Percentiles rank a stretch among this genome's conserved stretches.
Evolutionary conservation across 1,284 basidiomycete species (phyloP).

Genomic region (Ceratorhiza oryzae-sativae): DNA sequence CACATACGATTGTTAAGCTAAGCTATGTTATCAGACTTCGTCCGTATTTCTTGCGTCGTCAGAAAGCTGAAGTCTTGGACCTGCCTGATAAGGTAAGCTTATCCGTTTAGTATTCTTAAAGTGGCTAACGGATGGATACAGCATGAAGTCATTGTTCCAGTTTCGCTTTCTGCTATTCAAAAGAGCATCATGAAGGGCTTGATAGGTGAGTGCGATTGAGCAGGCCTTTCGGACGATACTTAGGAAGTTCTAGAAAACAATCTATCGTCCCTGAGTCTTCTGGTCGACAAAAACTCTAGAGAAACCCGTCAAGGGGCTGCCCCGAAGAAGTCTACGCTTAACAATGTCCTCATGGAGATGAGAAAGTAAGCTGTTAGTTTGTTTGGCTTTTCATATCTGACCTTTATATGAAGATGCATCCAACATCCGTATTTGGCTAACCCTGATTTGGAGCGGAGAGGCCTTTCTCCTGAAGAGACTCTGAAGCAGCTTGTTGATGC

Average conservation of each 20-base stretch:
- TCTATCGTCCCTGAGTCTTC: conserved; percentile 32
- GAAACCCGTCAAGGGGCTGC: conserved; percentile 22
- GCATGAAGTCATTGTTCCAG: conserved; percentile 80
- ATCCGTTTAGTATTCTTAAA: neutral
- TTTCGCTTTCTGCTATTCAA: conserved; percentile 88
- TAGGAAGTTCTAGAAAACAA: conserved; percentile 26
- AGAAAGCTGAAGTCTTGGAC: conserved; percentile 87
- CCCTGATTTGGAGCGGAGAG: conserved; percentile 79
- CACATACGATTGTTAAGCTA: neutral
- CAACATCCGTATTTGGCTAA: conserved; percentile 93
- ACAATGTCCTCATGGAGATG: conserved; percentile 86
- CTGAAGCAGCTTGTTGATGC: conserved; percentile 85
- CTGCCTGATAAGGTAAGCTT: conserved; percentile 83
- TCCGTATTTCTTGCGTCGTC: conserved; percentile 91
- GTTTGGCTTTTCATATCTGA: neutral
- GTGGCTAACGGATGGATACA: conserved; percentile 58
- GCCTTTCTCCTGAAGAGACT: conserved; percentile 64
- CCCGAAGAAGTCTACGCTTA: conserved; percentile 62
- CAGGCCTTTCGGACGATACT: conserved; percentile 51
- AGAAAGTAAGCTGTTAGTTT: conserved; percentile 65
- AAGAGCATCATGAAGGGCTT: conserved; percentile 89
- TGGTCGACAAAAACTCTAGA: neutral
- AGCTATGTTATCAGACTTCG: conserved; percentile 60
- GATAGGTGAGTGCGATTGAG: conserved; percentile 64
- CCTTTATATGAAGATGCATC: conserved; percentile 61